Evolutionary conservation across 768 basidiomycete genomes (phyloP).

Genomic region (Agaricus blazei): DNA sequence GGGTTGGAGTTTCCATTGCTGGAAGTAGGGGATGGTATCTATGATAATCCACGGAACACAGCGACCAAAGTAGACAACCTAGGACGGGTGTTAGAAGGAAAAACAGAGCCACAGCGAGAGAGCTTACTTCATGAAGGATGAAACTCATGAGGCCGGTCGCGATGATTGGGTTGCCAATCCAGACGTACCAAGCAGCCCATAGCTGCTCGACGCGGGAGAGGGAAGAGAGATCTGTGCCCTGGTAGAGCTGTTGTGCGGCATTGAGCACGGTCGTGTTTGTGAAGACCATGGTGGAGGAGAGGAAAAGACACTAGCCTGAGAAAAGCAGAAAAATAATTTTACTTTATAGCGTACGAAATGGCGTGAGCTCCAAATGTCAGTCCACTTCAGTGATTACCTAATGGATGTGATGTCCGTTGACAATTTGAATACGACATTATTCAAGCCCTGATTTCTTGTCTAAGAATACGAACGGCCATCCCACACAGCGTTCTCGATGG

Average conservation of each 20-base stretch:
- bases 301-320: background rate
- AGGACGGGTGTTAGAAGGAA: background rate
- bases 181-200: slow-evolving; percentile 85
- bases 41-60: slow-evolving; percentile 94
- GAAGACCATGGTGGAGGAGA: slow-evolving; percentile 31
- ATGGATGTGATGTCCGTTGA: too few species aligned
- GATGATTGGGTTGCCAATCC: slow-evolving; percentile 82
- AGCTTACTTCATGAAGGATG: slow-evolving; percentile 84
- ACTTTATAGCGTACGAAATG: slow-evolving; percentile 8
- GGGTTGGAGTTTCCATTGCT: slow-evolving; percentile 90
- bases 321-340: background rate
- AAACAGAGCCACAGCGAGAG: background rate
- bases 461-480: too few species aligned
- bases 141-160: slow-evolving; percentile 95
- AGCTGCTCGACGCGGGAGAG: slow-evolving; percentile 69
- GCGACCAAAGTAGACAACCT: slow-evolving; percentile 97
- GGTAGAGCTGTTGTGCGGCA: slow-evolving; percentile 37
- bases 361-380: background rate
- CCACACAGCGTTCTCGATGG: too few species aligned
- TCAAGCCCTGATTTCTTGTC: too few species aligned
- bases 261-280: slow-evolving; percentile 36
- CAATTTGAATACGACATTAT: too few species aligned
- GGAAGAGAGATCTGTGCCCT: slow-evolving; percentile 51
- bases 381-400: too few species aligned
- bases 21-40: slow-evolving; percentile 91